Conservation (phyloP, 108 stramenopile genomes). For the Nannochloropsis gaditana region DNA sequence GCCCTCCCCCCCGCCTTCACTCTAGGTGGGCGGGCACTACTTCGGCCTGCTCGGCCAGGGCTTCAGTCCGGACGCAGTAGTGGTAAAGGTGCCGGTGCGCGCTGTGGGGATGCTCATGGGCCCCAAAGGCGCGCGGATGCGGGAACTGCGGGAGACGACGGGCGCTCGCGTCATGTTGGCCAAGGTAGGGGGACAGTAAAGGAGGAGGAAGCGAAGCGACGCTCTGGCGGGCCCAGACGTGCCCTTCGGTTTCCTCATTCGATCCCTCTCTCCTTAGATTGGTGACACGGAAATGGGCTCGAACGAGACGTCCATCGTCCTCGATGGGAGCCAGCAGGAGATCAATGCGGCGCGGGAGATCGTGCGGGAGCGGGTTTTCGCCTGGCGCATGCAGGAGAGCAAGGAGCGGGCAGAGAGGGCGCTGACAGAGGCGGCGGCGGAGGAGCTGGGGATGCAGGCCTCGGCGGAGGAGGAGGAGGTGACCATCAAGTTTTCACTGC, state of each 20-base stretch:
- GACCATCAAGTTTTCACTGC: neutral
- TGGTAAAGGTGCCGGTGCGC: neutral
- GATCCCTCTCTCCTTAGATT: neutral
- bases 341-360: neutral
- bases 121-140: neutral
- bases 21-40: neutral
- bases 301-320: neutral
- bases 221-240: neutral
- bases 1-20: neutral
- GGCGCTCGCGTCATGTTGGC: neutral
- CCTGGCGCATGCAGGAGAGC: neutral
- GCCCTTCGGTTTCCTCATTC: neutral
- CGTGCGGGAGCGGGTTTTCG: neutral
- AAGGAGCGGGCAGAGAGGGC: neutral
- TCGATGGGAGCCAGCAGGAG: neutral
- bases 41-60: neutral
- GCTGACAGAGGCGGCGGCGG: neutral
- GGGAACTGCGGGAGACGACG: neutral
- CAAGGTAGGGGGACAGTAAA: neutral
- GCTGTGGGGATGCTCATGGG: slow-evolving; percentile 1
- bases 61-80: neutral
- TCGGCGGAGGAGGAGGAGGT: slow-evolving; percentile 1
- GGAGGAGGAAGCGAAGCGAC: neutral
- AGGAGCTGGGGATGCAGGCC: neutral
- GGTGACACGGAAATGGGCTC: neutral